phyloP scores from a whole-genome alignment of 192 early-diverging fungal species.

The Coemansia sp. region DNA sequence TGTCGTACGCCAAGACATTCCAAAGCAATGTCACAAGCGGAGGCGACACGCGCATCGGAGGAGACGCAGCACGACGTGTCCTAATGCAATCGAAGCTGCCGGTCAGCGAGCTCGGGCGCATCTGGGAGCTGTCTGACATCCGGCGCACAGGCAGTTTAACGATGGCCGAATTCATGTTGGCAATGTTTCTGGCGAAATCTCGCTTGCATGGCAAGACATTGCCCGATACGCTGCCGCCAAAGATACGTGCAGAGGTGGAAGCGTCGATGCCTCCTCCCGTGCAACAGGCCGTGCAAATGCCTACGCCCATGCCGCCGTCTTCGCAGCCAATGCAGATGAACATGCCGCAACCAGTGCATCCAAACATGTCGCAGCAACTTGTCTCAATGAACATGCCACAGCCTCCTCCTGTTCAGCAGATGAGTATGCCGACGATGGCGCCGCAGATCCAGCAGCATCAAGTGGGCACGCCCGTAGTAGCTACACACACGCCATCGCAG shows the following conservation, averaged over 20 bases:
- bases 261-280: constrained; percentile 19
- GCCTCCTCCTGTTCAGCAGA: no score
- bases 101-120: constrained; percentile 57
- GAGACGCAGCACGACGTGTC: constrained; percentile 56
- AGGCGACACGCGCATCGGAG: constrained; percentile 37
- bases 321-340: constrained; percentile 4
- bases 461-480: neutral
- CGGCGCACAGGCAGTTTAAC: constrained; percentile 54
- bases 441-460: neutral
- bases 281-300: constrained; percentile 3
- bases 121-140: constrained; percentile 66
- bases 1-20: constrained; percentile 28
- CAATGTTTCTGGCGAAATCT: constrained; percentile 65
- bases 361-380: neutral
- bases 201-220: constrained; percentile 58
- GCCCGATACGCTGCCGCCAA: constrained; percentile 55
- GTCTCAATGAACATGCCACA: no score
- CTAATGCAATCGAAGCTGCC: constrained; percentile 60
- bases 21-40: constrained; percentile 15
- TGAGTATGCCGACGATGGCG: neutral
- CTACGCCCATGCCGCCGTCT: neutral
- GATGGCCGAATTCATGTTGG: constrained; percentile 65
- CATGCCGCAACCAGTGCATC: neutral
- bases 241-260: constrained; percentile 53
- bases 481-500: neutral